Conservation (phyloP, 163 green algal genomes). For the Coccomyxa subellipsoidea region DNA sequence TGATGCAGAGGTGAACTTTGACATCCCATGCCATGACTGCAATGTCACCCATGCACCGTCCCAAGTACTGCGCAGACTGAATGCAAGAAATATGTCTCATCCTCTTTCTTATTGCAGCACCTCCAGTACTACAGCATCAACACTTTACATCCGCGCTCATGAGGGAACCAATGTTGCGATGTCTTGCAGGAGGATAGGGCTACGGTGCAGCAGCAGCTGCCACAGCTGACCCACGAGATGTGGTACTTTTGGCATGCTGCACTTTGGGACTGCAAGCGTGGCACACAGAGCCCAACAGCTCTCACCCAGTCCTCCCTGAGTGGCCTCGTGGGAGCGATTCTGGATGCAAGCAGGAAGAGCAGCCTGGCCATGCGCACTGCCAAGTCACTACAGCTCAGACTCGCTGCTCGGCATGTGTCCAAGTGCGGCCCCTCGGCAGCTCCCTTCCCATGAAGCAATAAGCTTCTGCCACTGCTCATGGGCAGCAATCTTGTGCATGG, state of each 20-base stretch:
- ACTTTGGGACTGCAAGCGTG: slow-evolving; percentile 15
- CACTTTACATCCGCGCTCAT: no score
- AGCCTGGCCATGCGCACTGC: neutral
- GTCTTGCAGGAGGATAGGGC: neutral
- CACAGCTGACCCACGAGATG: slow-evolving; percentile 53
- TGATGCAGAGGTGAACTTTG: neutral
- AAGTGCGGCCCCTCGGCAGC: neutral
- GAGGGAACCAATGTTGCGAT: neutral
- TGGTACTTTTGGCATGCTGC: slow-evolving; percentile 62
- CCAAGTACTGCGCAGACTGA: no score
- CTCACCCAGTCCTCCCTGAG: neutral
- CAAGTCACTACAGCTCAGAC: neutral
- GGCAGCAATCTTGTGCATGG: no score
- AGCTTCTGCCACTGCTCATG: neutral
- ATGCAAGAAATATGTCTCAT: no score
- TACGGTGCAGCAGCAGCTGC: slow-evolving; percentile 32
- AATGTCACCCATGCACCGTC: no score
- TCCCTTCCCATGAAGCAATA: neutral
- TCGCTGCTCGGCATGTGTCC: neutral
- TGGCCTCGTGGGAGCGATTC: neutral
- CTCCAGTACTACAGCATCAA: no score
- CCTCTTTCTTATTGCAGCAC: no score
- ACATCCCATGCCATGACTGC: neutral
- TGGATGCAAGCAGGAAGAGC: slow-evolving; percentile 1
- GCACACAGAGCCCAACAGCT: neutral